These are phyloP conservation scores for Graphiopsis chlorocephala DNA, from an alignment of 2,329 filamentous ascomycete species.

Conservation along the genomic window DNA sequence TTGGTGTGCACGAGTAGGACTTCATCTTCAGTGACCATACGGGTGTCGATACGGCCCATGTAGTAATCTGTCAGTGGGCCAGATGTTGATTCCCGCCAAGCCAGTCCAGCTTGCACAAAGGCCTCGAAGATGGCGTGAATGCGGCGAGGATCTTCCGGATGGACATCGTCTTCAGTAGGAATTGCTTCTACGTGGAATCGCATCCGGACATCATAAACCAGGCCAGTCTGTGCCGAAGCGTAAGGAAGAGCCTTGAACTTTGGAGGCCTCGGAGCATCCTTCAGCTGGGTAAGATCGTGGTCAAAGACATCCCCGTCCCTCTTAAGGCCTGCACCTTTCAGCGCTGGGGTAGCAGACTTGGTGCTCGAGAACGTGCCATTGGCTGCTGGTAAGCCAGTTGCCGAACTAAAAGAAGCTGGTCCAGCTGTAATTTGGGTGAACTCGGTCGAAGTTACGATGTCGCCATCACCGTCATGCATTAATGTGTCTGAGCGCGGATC, in stretches of 20 bases:
- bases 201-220: constrained; percentile 87
- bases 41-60: constrained; percentile 68
- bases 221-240: constrained; percentile 40
- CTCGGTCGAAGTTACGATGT: constrained; percentile 24
- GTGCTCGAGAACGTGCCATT: neutral
- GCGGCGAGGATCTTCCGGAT: constrained; percentile 89
- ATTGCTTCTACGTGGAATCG: constrained; percentile 80
- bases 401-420: constrained; percentile 15
- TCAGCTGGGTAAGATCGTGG: constrained; percentile 21
- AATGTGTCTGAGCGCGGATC: constrained; percentile 22
- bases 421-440: constrained; percentile 16
- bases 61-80: constrained; percentile 52
- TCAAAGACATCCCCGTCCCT: constrained; percentile 19
- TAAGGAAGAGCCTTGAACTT: constrained; percentile 40
- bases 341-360: constrained; percentile 15
- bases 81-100: constrained; percentile 35
- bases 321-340: constrained; percentile 26
- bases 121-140: constrained; percentile 92
- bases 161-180: constrained; percentile 62
- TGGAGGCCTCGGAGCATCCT: constrained; percentile 29
- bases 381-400: neutral
- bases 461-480: constrained; percentile 26
- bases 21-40: constrained; percentile 74
- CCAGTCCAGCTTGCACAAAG: constrained; percentile 75
- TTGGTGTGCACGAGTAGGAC: constrained; percentile 75